Conservation (phyloP, 768 basidiomycete species). For the Imleria badia region DNA sequence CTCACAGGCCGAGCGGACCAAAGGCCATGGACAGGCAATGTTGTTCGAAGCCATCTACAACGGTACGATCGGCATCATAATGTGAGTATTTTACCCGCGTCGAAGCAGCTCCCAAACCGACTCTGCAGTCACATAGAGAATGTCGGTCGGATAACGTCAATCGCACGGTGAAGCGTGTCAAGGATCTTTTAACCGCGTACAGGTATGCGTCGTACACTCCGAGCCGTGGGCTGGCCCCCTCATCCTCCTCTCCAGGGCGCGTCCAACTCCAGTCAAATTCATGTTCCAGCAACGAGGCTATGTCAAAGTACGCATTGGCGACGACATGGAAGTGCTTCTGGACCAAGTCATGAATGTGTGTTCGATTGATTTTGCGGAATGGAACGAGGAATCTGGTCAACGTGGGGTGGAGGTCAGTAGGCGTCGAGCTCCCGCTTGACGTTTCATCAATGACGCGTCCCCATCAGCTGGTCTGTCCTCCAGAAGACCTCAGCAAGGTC, state of each 20-base stretch:
- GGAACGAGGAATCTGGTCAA: slow-evolving; percentile 32
- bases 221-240: not conserved
- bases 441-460: not conserved
- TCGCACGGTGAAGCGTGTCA: slow-evolving; percentile 57
- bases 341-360: slow-evolving; percentile 41
- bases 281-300: slow-evolving; percentile 60
- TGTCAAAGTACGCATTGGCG: slow-evolving; percentile 44
- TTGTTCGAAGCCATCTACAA: slow-evolving; percentile 62
- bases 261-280: slow-evolving; percentile 61
- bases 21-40: slow-evolving; percentile 47
- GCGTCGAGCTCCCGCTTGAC: not conserved
- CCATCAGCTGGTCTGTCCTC: slow-evolving; percentile 45
- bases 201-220: slow-evolving; percentile 36
- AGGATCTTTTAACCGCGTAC: slow-evolving; percentile 48
- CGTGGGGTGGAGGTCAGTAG: slow-evolving; percentile 36
- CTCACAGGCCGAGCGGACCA: slow-evolving; percentile 47
- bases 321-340: slow-evolving; percentile 36
- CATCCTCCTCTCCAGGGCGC: slow-evolving; percentile 43
- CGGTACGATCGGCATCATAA: slow-evolving; percentile 59
- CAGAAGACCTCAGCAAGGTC: slow-evolving; percentile 39
- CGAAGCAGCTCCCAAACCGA: slow-evolving; percentile 18
- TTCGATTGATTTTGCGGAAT: slow-evolving; percentile 46
- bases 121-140: slow-evolving; percentile 40
- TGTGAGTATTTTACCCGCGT: slow-evolving; percentile 43
- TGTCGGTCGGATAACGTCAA: slow-evolving; percentile 65